These are phyloP conservation scores for Artemisia annua DNA, from an alignment of 129 eudicot genomes.

Conservation along the genomic window DNA sequence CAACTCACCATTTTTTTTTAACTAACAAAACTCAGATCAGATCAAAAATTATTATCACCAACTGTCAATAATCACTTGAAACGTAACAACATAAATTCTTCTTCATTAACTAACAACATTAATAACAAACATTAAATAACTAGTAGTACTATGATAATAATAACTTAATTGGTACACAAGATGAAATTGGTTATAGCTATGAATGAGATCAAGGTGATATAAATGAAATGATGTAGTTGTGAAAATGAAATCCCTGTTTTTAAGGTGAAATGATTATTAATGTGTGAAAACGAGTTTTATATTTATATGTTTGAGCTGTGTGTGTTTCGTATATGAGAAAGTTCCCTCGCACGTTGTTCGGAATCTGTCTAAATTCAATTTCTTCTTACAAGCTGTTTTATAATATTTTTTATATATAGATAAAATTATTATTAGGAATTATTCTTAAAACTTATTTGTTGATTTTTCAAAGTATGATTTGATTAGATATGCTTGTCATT, in stretches of 20 bases:
- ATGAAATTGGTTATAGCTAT: neutral
- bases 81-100: too few relatives aligned
- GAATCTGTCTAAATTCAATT: slow-evolving; percentile 45
- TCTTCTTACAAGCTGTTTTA: neutral
- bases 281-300: too few relatives aligned
- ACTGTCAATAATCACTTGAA: too few relatives aligned
- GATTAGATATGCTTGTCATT: too few relatives aligned
- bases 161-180: neutral
- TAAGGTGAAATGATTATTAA: neutral
- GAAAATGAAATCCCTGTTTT: slow-evolving; percentile 27
- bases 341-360: slow-evolving; percentile 58
- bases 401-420: neutral
- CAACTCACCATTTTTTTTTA: slow-evolving; percentile 42
- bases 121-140: too few relatives aligned
- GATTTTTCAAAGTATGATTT: too few relatives aligned
- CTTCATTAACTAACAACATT: too few relatives aligned
- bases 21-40: slow-evolving; percentile 28
- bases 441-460: too few relatives aligned
- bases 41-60: too few relatives aligned
- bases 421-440: neutral
- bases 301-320: neutral
- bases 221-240: slow-evolving; percentile 10
- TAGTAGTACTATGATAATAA: neutral
- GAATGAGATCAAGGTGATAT: slow-evolving; percentile 6
- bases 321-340: neutral